A percentile compares a stretch with the other conserved stretches of the same genome.
Conservation (phyloP, 1,284 basidiomycete genomes). For the Trichosporon asahii region DNA sequence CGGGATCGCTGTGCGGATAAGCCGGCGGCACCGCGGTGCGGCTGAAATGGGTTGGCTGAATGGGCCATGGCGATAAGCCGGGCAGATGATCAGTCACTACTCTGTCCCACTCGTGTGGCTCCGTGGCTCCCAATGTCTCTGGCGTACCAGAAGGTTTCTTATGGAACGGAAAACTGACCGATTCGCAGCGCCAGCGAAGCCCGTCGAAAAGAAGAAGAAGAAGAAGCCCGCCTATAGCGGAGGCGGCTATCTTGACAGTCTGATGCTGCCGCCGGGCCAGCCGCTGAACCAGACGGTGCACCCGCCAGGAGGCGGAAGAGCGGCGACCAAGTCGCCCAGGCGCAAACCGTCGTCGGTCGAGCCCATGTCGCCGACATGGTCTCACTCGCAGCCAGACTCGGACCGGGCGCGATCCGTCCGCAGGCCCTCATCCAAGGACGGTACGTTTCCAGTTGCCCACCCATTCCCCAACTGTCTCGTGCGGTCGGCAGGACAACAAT, state of each 20-base stretch:
- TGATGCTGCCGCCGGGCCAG: conserved; percentile 2
- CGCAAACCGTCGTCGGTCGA: not conserved
- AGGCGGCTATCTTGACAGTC: conserved; percentile 6
- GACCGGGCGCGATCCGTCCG: not conserved
- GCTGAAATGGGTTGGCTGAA: not conserved
- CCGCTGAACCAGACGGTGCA: not conserved
- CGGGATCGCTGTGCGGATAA: not conserved
- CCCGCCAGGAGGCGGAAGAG: not conserved
- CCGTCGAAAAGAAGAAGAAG: not conserved
- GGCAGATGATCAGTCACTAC: not conserved
- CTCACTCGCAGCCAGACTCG: not conserved
- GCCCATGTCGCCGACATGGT: conserved; percentile 1
- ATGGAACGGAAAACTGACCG: not conserved
- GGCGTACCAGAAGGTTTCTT: not conserved
- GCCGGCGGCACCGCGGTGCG: too few relatives aligned
- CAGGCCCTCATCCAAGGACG: not conserved
- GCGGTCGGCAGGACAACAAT: not conserved
- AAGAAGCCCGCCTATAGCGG: not conserved
- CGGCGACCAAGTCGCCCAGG: not conserved
- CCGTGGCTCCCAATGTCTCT: not conserved
- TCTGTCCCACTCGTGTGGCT: not conserved
- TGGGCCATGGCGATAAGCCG: not conserved
- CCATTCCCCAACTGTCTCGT: not conserved
- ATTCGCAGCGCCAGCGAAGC: not conserved
- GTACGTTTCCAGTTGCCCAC: not conserved